phyloP scores from a whole-genome alignment of 495 filamentous ascomycete genomes.

The Aspergillus steynii region DNA sequence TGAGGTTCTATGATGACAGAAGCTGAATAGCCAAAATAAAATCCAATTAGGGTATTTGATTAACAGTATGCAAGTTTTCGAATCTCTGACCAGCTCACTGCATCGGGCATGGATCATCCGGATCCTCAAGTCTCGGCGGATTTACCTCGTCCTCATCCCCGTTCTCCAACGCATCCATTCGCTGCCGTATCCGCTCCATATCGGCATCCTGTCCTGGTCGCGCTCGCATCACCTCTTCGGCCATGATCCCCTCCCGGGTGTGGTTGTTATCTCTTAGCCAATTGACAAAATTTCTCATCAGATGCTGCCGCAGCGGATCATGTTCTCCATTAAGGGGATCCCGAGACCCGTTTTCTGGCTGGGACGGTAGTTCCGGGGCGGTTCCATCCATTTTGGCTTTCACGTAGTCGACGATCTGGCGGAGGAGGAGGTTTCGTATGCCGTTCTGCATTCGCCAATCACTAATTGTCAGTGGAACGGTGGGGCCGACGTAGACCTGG shows the following conservation, averaged over 20 bases:
- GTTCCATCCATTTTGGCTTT: slow-evolving; percentile 4
- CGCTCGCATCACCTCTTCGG: slow-evolving; percentile 5
- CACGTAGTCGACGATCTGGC: slow-evolving; percentile 13
- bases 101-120: slow-evolving; percentile 2
- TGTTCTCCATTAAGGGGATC: not conserved
- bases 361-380: not conserved
- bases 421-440: slow-evolving; percentile 12
- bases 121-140: not conserved
- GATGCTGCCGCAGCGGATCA: not conserved
- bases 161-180: not conserved
- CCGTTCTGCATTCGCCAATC: slow-evolving; percentile 27
- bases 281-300: slow-evolving; percentile 11
- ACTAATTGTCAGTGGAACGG: slow-evolving; percentile 18
- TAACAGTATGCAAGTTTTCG: no score
- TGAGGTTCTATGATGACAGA: no score
- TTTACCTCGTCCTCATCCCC: slow-evolving; percentile 4
- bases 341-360: not conserved
- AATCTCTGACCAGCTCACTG: not conserved
- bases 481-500: slow-evolving; percentile 35
- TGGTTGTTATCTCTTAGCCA: slow-evolving; percentile 4
- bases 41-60: no score
- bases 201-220: slow-evolving; percentile 1
- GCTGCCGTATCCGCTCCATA: slow-evolving; percentile 6
- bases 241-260: slow-evolving; percentile 6
- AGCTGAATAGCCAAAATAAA: no score